Evolutionary conservation across 352 stramenopile genomes (phyloP).

Genomic region (Globisporangium paroecandrum): DNA sequence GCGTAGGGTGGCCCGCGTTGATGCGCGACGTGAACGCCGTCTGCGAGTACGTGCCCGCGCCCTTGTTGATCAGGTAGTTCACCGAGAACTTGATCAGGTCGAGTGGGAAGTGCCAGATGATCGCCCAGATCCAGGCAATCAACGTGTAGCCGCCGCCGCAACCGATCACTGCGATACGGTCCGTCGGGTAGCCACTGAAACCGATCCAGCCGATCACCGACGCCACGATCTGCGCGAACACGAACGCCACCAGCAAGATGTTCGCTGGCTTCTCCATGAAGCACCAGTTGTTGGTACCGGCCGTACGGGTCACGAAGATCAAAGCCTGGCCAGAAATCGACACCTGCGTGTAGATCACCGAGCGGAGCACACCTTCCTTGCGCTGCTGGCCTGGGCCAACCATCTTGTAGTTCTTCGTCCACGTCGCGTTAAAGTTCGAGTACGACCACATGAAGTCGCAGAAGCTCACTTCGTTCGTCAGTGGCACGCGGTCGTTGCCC

Average conservation of each 20-base stretch:
- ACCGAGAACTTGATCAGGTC: constrained; percentile 71
- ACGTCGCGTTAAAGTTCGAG: constrained; percentile 71
- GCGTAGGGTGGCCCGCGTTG: constrained; percentile 67
- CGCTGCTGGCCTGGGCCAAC: constrained; percentile 62
- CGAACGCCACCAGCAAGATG: constrained; percentile 62
- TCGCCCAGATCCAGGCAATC: constrained; percentile 63
- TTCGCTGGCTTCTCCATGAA: constrained; percentile 65
- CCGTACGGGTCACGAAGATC: constrained; percentile 74
- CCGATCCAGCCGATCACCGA: constrained; percentile 64
- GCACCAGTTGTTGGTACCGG: constrained; percentile 75
- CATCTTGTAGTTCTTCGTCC: constrained; percentile 55
- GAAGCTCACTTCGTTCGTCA: constrained; percentile 66
- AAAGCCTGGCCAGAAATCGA: constrained; percentile 71
- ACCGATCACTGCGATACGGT: constrained; percentile 63
- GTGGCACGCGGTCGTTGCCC: constrained; percentile 49
- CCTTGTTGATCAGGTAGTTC: constrained; percentile 65
- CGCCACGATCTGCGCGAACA: constrained; percentile 62
- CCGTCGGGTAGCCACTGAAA: constrained; percentile 61
- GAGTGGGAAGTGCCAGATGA: constrained; percentile 72
- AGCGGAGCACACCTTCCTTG: constrained; percentile 65
- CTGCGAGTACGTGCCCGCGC: constrained; percentile 39
- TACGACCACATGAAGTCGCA: constrained; percentile 67
- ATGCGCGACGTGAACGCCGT: constrained; percentile 75
- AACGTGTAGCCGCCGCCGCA: constrained; percentile 60
- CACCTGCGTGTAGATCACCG: constrained; percentile 68